Base-by-base conservation (phyloP, 2,329 filamentous ascomycete species). In the Dactylellina drechsleri region DNA sequence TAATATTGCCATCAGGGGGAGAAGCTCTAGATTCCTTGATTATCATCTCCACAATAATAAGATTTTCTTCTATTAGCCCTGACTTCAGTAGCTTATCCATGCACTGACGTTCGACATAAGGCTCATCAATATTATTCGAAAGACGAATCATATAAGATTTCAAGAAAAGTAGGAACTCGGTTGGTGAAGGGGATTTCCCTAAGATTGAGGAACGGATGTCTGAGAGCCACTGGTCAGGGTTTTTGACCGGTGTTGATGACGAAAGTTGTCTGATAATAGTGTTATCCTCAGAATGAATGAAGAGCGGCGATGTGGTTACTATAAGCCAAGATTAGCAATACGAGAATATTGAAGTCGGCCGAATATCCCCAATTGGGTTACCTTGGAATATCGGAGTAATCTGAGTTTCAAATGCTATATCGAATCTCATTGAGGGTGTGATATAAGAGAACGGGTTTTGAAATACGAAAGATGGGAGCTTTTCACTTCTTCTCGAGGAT, bases 91-190 rank as follows among this genome's bases (percentile, higher is more conserved):
- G 7, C 1, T n/a, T 13, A 52, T 66, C 62, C 28, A 59, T 40
- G 43, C 43, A 66, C n/a, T 36, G 23, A 23, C 52, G 53, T 28
- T 58, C 52, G 8, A 58, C 26, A 23, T 8, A 41, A 3, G 7
- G 18, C 5, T 58, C 31, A n/a, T 66, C 62, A n/a, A 58, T 43
- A 8, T 59, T 59, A n/a, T 66, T 66, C 0, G 62, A 66, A 5
- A 66, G 28, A n/a, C 62, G 40, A 41, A 59, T 66, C 62, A 66
- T 66, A 36, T 50, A 66, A 5, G 62, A 58, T 47, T 66, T 66
- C 23, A 66, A 36, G 28, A 26, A 66, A 52, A 26, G 3, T 18
- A 47, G 13, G 5, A 15, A 47, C 43, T n/a, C 13, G 7, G 43
- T 47, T 18, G 43, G 16, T 5, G 16, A 18, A 15, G 4, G 16